A percentile compares a stretch with the other conserved stretches of the same genome.
Conservation (phyloP, 257 asterid genomes). For the Verbascum thapsus region DNA sequence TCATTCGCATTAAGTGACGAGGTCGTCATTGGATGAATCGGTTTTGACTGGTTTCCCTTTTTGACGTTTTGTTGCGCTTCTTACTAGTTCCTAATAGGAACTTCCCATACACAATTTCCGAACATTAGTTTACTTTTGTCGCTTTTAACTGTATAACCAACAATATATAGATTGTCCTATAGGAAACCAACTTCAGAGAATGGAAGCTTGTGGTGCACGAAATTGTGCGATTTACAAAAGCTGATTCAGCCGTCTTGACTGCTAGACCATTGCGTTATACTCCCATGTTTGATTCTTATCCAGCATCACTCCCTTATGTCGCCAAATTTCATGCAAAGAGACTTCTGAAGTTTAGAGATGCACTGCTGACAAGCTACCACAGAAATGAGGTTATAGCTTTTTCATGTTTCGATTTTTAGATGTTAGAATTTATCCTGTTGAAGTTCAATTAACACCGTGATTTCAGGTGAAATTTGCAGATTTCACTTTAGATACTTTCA, state of each 20-base stretch:
- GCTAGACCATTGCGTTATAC: constrained; percentile 83
- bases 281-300: constrained; percentile 71
- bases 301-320: constrained; percentile 78
- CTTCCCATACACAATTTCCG: too few species aligned
- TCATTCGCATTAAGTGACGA: constrained; percentile 15
- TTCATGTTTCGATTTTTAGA: constrained; percentile 16
- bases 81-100: too few species aligned
- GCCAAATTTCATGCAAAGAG: constrained; percentile 93
- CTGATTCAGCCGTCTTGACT: constrained; percentile 49
- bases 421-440: constrained; percentile 8
- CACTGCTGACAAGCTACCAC: constrained; percentile 86
- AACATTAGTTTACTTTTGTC: constrained; percentile 22
- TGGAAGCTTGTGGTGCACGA: constrained; percentile 95
- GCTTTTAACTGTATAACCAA: constrained; percentile 41
- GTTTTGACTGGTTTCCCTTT: constrained; percentile 24
- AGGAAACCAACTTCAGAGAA: constrained; percentile 95
- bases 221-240: constrained; percentile 70
- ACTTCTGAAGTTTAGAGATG: constrained; percentile 85
- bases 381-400: constrained; percentile 68
- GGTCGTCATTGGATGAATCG: constrained; percentile 21
- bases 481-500: constrained; percentile 82
- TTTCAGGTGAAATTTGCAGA: constrained; percentile 94
- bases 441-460: constrained; percentile 23
- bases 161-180: constrained; percentile 35
- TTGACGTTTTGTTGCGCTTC: too few species aligned